Base-by-base conservation (phyloP, 2,329 filamentous ascomycete species). In the Onygenales sp. region DNA sequence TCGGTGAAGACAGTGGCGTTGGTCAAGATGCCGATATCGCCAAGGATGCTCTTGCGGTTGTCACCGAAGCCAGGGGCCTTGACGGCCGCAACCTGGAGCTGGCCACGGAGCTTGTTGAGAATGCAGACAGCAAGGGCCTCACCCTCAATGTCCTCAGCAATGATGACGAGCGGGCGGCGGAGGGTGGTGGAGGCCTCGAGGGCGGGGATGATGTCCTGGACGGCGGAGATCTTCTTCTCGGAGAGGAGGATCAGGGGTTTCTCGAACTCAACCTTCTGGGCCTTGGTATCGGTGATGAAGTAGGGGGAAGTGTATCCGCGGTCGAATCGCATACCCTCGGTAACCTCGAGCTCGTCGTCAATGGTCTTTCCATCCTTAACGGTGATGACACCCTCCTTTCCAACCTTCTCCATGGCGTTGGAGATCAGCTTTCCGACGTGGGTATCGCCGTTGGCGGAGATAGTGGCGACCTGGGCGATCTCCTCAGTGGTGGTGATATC, bases 331-430 rank as follows among this genome's bases (percentile, higher is more conserved):
- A 98, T 98, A 72, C 93, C 93, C 85, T 98, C 93, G 56, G 93
- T 98, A 58, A 98, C 85, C 78, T 98, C 93, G 53, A 98, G 86
- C 83, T 98, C 93, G 65, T 98, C 93, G 66, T 88, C 84, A 69
- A 95, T 86, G 56, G 93, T 97, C 87, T 97, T 98, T 71, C 93
- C 93, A 82, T 98, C 93, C 86, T 98, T 98, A 69, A 97, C 92
- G 55, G 93, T 98, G 74, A 98, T 98, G 68, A 98, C 93, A 80
- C 93, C 93, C 80, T 98, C 93, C 83, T 98, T 98, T 75, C 93
- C 93, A 59, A 98, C 93, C 83, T 95, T 95, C 83, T 98, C 93
- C 93, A 98, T 98, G 64, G 93, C 93, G 70, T 85, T 96, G 70
- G 93, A 91, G 72, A 98, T 93, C 70, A 98, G 83, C 76, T 89